phyloP scores from a whole-genome alignment of 345 rosid genomes.

The Xanthoceras sorbifolium region DNA sequence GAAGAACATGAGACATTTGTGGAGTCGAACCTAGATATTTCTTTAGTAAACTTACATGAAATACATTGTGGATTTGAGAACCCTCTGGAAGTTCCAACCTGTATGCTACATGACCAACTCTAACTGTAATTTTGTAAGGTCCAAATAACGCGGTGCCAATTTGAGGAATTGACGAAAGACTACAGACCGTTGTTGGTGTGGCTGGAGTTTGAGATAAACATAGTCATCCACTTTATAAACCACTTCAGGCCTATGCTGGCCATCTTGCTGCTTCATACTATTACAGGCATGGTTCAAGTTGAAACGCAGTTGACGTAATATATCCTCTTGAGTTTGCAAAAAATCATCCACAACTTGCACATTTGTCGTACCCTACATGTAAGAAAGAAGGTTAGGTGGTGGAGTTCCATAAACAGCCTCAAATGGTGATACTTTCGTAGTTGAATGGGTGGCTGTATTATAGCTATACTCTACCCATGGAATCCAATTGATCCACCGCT shows the following conservation, averaged over 20 bases:
- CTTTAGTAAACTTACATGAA: neutral
- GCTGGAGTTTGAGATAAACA: neutral
- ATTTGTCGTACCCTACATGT: no score
- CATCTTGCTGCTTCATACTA: neutral
- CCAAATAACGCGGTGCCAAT: neutral
- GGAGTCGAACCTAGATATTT: neutral
- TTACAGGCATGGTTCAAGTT: neutral
- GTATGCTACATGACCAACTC: neutral
- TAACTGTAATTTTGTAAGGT: neutral
- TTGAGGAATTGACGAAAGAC: neutral
- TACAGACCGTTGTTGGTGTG: neutral
- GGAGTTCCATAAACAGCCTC: neutral
- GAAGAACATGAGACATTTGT: no score
- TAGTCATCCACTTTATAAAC: neutral
- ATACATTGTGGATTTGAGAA: conserved; percentile 17
- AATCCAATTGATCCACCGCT: neutral
- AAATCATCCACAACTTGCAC: no score
- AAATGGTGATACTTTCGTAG: neutral
- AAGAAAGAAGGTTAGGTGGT: no score
- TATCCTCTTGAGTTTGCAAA: neutral
- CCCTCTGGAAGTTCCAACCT: neutral
- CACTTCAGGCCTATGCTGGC: neutral
- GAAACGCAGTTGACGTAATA: neutral
- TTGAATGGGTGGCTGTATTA: neutral
- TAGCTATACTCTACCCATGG: neutral